These are phyloP conservation scores for Hibiscus mutabilis DNA, from an alignment of 345 rosid genomes.

Conservation along the genomic window DNA sequence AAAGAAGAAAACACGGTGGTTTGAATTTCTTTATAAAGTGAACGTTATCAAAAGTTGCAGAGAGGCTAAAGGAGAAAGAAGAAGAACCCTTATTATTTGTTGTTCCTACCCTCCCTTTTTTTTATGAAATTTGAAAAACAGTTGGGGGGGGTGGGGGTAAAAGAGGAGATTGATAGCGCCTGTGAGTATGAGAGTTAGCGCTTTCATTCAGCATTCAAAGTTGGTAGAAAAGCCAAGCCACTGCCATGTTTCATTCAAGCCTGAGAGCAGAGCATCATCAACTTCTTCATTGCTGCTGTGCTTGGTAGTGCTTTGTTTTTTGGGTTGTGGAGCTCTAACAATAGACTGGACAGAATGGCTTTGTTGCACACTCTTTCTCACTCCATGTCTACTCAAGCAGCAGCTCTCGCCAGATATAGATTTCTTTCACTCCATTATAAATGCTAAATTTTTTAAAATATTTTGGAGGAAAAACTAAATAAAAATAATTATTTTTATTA, in stretches of 20 bases:
- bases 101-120: too few relatives aligned
- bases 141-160: too few relatives aligned
- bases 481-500: too few relatives aligned
- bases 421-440: not conserved
- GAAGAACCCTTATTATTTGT: not conserved
- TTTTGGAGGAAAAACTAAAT: too few relatives aligned
- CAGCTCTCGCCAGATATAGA: not conserved
- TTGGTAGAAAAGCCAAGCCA: constrained; percentile 16
- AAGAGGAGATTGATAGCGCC: too few relatives aligned
- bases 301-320: too few relatives aligned
- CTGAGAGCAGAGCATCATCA: constrained; percentile 13
- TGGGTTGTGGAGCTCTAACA: not conserved
- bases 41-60: constrained; percentile 17
- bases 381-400: not conserved
- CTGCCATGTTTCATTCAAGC: constrained; percentile 21
- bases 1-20: too few relatives aligned
- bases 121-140: too few relatives aligned
- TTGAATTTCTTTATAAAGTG: constrained; percentile 25
- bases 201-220: not conserved
- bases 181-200: not conserved
- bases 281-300: constrained; percentile 12
- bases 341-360: too few relatives aligned
- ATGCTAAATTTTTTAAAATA: too few relatives aligned
- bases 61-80: constrained; percentile 3
- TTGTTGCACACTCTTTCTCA: not conserved